Percentiles rank a stretch among this genome's conserved stretches.
phyloP scores from a whole-genome alignment of 352 stramenopile genomes.

The Phytophthora brassicae region DNA sequence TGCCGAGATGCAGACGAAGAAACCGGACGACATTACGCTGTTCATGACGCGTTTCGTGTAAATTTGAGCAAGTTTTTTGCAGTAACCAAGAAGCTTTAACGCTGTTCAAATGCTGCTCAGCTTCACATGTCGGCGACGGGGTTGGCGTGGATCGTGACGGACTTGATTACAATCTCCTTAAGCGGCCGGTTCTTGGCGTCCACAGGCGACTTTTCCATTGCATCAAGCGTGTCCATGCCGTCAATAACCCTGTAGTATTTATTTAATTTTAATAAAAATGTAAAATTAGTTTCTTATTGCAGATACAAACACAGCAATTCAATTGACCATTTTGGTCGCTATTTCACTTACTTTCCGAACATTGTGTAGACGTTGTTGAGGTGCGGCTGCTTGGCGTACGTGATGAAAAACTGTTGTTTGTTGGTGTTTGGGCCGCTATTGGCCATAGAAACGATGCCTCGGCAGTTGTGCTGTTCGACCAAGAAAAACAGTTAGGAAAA shows the following conservation, averaged over 20 bases:
- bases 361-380: conserved; percentile 98
- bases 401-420: conserved; percentile 98
- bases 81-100: too few relatives aligned
- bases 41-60: conserved; percentile 61
- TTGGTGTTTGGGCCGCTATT: conserved; percentile 93
- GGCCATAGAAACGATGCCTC: conserved; percentile 92
- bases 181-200: conserved; percentile 89
- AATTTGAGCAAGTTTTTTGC: neutral
- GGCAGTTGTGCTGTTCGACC: conserved; percentile 74
- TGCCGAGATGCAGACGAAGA: conserved; percentile 73
- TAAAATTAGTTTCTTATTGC: neutral
- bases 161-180: conserved; percentile 89
- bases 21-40: conserved; percentile 80
- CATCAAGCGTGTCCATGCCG: conserved; percentile 96
- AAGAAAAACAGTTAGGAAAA: conserved; percentile 11
- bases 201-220: conserved; percentile 94
- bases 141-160: conserved; percentile 92
- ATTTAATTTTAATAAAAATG: too few relatives aligned
- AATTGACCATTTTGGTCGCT: neutral
- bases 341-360: conserved; percentile 89
- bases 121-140: conserved; percentile 80
- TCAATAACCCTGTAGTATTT: conserved; percentile 86
- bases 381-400: conserved; percentile 95
- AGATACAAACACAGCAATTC: conserved; percentile 12
- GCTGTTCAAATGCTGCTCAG: too few relatives aligned